Conservation (phyloP, 305 asterid genomes). For the Solanum hybrid region DNA sequence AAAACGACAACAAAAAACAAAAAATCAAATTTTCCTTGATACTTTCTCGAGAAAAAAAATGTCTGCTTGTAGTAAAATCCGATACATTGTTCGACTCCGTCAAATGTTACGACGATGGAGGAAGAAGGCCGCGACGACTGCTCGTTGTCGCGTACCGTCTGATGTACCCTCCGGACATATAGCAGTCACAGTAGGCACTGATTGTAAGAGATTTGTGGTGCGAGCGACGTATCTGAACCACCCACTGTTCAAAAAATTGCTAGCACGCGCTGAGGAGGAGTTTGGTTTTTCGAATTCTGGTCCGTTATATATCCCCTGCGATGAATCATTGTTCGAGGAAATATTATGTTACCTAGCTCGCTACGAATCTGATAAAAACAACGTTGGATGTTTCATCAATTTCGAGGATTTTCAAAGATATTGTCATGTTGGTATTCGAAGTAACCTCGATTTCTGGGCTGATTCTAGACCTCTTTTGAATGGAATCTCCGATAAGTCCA, state of each 20-base stretch:
- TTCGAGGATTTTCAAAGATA: constrained; percentile 50
- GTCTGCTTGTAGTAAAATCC: constrained; percentile 81
- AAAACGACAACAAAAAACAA: not conserved
- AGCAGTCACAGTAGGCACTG: constrained; percentile 63
- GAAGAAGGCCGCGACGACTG: constrained; percentile 39
- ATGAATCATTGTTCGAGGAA: constrained; percentile 58
- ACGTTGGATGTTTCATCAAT: constrained; percentile 26
- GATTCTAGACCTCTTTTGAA: constrained; percentile 73
- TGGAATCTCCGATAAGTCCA: constrained; percentile 33
- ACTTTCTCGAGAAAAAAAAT: constrained; percentile 16
- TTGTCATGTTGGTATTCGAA: constrained; percentile 32
- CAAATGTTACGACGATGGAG: constrained; percentile 83
- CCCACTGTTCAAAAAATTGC: constrained; percentile 53
- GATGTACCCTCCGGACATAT: constrained; percentile 85
- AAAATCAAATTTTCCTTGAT: not conserved
- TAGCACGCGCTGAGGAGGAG: constrained; percentile 69
- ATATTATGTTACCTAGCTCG: constrained; percentile 51
- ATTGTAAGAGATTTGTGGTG: constrained; percentile 44
- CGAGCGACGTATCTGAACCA: constrained; percentile 62
- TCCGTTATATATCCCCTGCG: constrained; percentile 74
- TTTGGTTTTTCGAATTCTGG: constrained; percentile 68
- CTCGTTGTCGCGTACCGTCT: constrained; percentile 27
- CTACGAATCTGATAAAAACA: constrained; percentile 22
- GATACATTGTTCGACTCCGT: constrained; percentile 64
- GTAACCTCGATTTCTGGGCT: constrained; percentile 43